Conservation (phyloP, 1,284 basidiomycete species). For the Gomphus sp. region DNA sequence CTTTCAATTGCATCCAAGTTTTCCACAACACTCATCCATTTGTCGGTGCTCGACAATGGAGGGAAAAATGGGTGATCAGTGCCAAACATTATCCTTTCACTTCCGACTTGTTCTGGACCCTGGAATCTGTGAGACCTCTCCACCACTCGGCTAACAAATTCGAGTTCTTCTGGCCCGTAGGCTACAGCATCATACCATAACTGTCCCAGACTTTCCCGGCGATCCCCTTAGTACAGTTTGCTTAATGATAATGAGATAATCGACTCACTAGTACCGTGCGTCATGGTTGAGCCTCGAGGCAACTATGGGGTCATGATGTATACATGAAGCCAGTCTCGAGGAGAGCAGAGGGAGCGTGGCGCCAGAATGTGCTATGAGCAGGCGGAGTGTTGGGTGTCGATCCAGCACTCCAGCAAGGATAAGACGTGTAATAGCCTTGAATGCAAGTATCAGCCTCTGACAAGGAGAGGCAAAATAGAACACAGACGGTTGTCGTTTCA, state of each 20-base stretch:
- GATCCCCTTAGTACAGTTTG: neutral
- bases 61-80: slow-evolving; percentile 91
- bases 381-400: slow-evolving; percentile 59
- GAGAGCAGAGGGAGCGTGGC: slow-evolving; percentile 75
- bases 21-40: slow-evolving; percentile 77
- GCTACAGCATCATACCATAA: slow-evolving; percentile 77
- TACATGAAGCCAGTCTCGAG: slow-evolving; percentile 74
- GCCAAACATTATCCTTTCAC: slow-evolving; percentile 66
- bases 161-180: slow-evolving; percentile 77
- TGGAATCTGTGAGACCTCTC: slow-evolving; percentile 49
- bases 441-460: neutral
- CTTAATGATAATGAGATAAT: neutral
- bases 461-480: slow-evolving; percentile 2
- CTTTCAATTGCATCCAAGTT: slow-evolving; percentile 70
- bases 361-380: slow-evolving; percentile 80
- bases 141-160: slow-evolving; percentile 62
- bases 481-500: slow-evolving; percentile 75
- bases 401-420: slow-evolving; percentile 77
- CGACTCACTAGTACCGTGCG: slow-evolving; percentile 44
- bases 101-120: slow-evolving; percentile 31
- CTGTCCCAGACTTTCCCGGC: slow-evolving; percentile 50
- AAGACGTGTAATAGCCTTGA: slow-evolving; percentile 65
- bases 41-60: slow-evolving; percentile 53
- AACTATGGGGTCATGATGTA: slow-evolving; percentile 74
- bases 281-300: slow-evolving; percentile 68